A percentile compares a stretch with the other conserved stretches of the same genome.
Conservation (phyloP, 129 eudicot genomes). For the Flaveria brownii region DNA sequence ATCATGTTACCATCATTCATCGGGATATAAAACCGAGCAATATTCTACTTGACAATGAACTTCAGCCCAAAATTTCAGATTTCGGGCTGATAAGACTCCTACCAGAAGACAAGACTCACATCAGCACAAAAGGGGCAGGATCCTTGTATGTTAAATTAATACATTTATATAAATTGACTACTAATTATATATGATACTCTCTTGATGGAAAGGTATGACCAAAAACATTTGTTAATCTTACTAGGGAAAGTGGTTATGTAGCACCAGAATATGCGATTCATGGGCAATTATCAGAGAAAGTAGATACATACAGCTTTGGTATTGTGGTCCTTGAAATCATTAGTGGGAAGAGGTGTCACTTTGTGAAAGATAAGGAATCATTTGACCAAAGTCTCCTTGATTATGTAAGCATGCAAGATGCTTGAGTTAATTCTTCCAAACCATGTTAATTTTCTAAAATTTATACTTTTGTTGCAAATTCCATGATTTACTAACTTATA, state of each 20-base stretch:
- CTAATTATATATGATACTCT: neutral
- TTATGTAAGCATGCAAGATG: slow-evolving; percentile 38
- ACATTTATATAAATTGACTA: neutral
- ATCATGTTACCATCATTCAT: slow-evolving; percentile 64
- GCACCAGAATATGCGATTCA: slow-evolving; percentile 71
- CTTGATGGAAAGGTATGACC: neutral
- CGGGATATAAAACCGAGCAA: slow-evolving; percentile 62
- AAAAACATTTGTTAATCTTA: slow-evolving; percentile 14
- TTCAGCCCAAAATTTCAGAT: slow-evolving; percentile 61
- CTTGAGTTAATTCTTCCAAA: slow-evolving; percentile 1
- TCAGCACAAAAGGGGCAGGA: slow-evolving; percentile 58
- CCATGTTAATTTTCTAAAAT: neutral
- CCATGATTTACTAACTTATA: neutral
- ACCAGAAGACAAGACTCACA: slow-evolving; percentile 56
- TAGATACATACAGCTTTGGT: slow-evolving; percentile 65
- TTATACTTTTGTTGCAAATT: neutral
- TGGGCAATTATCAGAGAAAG: slow-evolving; percentile 65
- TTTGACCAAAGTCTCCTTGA: slow-evolving; percentile 54
- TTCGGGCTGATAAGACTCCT: slow-evolving; percentile 56
- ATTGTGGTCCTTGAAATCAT: slow-evolving; percentile 63
- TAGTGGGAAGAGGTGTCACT: slow-evolving; percentile 53
- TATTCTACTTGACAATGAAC: slow-evolving; percentile 55
- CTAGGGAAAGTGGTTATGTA: slow-evolving; percentile 44
- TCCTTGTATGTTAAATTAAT: slow-evolving; percentile 39
- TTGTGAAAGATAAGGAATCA: slow-evolving; percentile 32